phyloP scores from a whole-genome alignment of 805 yeast species.

The Scheffersomyces ergatensis region DNA sequence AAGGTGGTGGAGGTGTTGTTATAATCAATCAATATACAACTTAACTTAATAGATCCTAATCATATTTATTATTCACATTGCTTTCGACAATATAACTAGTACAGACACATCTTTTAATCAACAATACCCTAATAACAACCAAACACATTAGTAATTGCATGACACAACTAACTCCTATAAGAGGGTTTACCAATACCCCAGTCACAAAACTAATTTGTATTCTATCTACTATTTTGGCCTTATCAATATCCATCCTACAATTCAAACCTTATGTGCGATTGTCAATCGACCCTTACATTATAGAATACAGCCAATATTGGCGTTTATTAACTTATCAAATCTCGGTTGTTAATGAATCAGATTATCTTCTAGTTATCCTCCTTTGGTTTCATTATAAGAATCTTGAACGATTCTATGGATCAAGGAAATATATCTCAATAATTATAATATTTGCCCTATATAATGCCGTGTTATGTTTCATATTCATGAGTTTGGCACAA shows the following conservation, averaged over 20 bases:
- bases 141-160: too few relatives aligned
- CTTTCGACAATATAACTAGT: too few relatives aligned
- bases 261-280: constrained; percentile 42
- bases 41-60: too few relatives aligned
- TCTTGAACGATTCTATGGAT: constrained; percentile 58
- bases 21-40: too few relatives aligned
- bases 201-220: constrained; percentile 37
- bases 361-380: constrained; percentile 44
- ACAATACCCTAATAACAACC: too few relatives aligned
- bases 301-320: constrained; percentile 58
- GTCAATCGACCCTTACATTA: constrained; percentile 51
- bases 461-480: constrained; percentile 39
- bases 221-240: constrained; percentile 32
- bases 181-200: constrained; percentile 43
- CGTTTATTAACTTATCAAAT: constrained; percentile 49
- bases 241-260: constrained; percentile 42
- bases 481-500: constrained; percentile 44
- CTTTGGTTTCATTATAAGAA: constrained; percentile 52
- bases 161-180: constrained; percentile 41
- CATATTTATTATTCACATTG: too few relatives aligned
- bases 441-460: constrained; percentile 45
- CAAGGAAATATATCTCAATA: constrained; percentile 49
- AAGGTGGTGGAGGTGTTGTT: too few relatives aligned
- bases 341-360: constrained; percentile 59
- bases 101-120: too few relatives aligned